Evolutionary conservation across 1,284 basidiomycete genomes (phyloP).

Genomic region (Rhodotorula sp.): DNA sequence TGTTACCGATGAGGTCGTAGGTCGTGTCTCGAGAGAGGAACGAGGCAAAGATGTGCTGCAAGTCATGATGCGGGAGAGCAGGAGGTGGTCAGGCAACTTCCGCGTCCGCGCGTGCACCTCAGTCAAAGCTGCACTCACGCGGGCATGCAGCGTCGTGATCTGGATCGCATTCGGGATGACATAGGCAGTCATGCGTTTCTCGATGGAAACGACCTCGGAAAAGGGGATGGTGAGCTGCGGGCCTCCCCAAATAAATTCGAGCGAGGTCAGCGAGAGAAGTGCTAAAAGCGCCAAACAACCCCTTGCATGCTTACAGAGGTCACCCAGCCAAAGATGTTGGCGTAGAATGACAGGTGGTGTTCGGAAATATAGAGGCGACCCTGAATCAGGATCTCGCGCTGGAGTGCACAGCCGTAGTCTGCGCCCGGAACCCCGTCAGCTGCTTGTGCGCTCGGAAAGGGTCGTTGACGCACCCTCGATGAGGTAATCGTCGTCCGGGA

Average conservation of each 20-base stretch:
- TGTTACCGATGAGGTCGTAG: constrained; percentile 92
- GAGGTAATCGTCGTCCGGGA: constrained; percentile 94
- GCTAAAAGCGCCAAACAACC: background rate
- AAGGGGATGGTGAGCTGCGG: constrained; percentile 83
- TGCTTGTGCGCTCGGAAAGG: too few relatives aligned
- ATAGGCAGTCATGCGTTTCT: constrained; percentile 98
- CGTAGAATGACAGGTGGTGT: constrained; percentile 97
- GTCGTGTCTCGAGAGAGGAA: constrained; percentile 95
- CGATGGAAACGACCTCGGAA: constrained; percentile 80
- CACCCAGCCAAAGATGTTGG: constrained; percentile 99
- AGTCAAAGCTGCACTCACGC: constrained; percentile 46
- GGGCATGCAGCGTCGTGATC: constrained; percentile 70
- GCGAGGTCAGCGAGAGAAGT: background rate
- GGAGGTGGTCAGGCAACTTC: background rate
- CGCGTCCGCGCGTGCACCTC: background rate
- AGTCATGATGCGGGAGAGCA: background rate
- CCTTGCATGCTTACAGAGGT: constrained; percentile 65
- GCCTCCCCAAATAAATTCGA: constrained; percentile 1
- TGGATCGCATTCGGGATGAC: constrained; percentile 98
- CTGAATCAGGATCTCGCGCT: constrained; percentile 94
- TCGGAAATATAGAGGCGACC: constrained; percentile 95
- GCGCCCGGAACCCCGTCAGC: background rate
- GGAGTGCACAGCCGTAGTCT: constrained; percentile 97
- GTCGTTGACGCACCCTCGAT: constrained; percentile 65
- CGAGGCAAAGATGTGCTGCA: constrained; percentile 88